phyloP scores from a whole-genome alignment of 2,329 filamentous ascomycete species.

The Aspergillus transmontanensis region DNA sequence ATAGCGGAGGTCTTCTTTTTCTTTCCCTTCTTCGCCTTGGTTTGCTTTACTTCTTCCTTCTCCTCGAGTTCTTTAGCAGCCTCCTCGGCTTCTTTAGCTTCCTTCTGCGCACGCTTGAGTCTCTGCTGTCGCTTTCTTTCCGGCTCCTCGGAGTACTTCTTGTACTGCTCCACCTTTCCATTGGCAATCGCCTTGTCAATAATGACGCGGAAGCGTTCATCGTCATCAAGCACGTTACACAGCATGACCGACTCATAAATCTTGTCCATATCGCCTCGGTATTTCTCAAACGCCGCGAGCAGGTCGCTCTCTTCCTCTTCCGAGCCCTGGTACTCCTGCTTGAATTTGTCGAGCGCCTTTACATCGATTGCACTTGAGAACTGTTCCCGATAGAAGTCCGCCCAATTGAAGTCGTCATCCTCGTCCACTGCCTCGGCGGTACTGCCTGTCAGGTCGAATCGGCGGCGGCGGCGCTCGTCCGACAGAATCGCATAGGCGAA shows the following conservation, averaged over 20 bases:
- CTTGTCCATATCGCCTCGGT: slow-evolving; percentile 72
- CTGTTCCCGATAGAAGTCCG: slow-evolving; percentile 83
- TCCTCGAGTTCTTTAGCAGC: slow-evolving; percentile 75
- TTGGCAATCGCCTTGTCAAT: slow-evolving; percentile 78
- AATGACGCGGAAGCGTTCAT: slow-evolving; percentile 77
- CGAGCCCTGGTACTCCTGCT: slow-evolving; percentile 77
- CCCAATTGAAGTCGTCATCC: slow-evolving; percentile 84
- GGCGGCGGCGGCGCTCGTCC: slow-evolving; percentile 74
- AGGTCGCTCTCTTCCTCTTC: slow-evolving; percentile 82
- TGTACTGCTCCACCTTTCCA: slow-evolving; percentile 67
- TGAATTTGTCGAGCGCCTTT: slow-evolving; percentile 75
- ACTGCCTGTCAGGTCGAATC: slow-evolving; percentile 88
- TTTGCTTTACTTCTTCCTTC: slow-evolving; percentile 52
- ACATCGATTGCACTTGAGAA: slow-evolving; percentile 75
- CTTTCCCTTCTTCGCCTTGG: slow-evolving; percentile 18
- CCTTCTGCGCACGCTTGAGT: slow-evolving; percentile 63
- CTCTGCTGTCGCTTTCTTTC: slow-evolving; percentile 64
- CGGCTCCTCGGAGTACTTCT: slow-evolving; percentile 73
- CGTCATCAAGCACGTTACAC: slow-evolving; percentile 79
- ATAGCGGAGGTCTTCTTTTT: slow-evolving; percentile 29
- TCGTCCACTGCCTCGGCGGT: slow-evolving; percentile 76
- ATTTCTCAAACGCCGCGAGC: slow-evolving; percentile 71
- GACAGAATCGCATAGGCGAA: slow-evolving; percentile 94
- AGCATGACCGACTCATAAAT: slow-evolving; percentile 87
- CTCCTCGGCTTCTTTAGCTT: slow-evolving; percentile 73